Base-by-base conservation (phyloP, 1,139 yeast genomes). In the Schwanniomyces etchellsii region DNA sequence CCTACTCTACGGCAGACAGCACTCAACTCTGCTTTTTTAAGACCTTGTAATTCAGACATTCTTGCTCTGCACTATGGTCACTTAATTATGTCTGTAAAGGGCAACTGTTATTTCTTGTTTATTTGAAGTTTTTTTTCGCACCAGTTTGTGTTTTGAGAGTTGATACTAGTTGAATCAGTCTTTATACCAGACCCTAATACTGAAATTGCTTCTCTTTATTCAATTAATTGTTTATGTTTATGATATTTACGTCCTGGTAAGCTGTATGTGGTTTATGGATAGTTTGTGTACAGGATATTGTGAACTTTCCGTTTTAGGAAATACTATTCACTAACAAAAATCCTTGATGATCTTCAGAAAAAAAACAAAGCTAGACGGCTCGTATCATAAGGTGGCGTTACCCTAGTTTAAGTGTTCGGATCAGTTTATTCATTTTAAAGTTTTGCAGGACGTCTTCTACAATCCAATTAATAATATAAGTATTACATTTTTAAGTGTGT, bases 21-120 rank as follows among this genome's bases (percentile, higher is more conserved):
- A 40, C 56, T 44, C 37, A 67, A 55, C 34, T 67, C 73, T 28
- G 65, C 64, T 45, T 67, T 67, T 38, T 50, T 59, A 43, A 47
- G 52, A 32, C 46, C 43, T 29, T 48, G 47, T 47, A 44, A 53
- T 32, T 55, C 60, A 20, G 57, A 47, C 64, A 56, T 55, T 13
- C 20, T 30, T 21, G 15, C 21, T 18, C 21, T 18, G n/a, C 21
- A n/a, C 21, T 7, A 18, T 18, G 7, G n/a, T 7, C 7, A 18
- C n/a, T 18, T n/a, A 18, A 7, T 18, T 18, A 18, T 18, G 21
- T 18, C 7, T 18, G n/a, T 18, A 18, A 18, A 18, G n/a, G n/a
- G 7, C 21, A 18, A 18, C n/a, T 18, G 21, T n/a, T 18, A 7
- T 18, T 18, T n/a, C n/a, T n/a, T n/a, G n/a, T n/a, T 18, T 7